These are phyloP conservation scores for Prillingera fragicola DNA, from an alignment of 1,284 basidiomycete genomes.

Conservation along the genomic window DNA sequence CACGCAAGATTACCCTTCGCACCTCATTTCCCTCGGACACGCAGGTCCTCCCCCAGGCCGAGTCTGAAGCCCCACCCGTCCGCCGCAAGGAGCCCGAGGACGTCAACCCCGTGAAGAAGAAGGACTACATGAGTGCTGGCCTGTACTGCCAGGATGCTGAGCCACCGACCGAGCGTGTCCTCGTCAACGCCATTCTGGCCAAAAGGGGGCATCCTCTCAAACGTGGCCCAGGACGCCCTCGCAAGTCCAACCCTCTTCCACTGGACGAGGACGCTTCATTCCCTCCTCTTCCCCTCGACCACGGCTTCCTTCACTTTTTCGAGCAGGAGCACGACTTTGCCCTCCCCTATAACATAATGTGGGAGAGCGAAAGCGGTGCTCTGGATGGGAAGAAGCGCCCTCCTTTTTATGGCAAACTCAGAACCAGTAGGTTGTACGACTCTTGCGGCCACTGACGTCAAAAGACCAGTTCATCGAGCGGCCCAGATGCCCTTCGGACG, in stretches of 20 bases:
- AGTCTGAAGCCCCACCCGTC: not conserved
- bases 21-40: not conserved
- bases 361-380: constrained; percentile 42
- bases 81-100: not conserved
- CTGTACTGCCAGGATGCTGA: constrained; percentile 39
- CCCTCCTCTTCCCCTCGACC: constrained; percentile 40
- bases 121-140: constrained; percentile 36
- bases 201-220: constrained; percentile 1
- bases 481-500: not conserved
- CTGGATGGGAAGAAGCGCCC: constrained; percentile 45
- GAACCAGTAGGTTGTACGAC: constrained; percentile 26
- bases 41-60: not conserved
- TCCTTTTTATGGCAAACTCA: constrained; percentile 31
- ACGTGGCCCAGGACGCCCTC: constrained; percentile 7
- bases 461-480: constrained; percentile 10
- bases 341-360: constrained; percentile 44
- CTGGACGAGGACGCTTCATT: constrained; percentile 15
- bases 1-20: constrained; percentile 11
- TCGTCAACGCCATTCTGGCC: constrained; percentile 29
- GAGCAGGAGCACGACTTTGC: constrained; percentile 39
- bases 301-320: constrained; percentile 35
- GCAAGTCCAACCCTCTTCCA: not conserved
- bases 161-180: constrained; percentile 22
- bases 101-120: constrained; percentile 19
- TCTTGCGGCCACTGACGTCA: not conserved